Evolutionary conservation across 2,329 filamentous ascomycete genomes (phyloP).

Genomic region (Aspergillus sojae): DNA sequence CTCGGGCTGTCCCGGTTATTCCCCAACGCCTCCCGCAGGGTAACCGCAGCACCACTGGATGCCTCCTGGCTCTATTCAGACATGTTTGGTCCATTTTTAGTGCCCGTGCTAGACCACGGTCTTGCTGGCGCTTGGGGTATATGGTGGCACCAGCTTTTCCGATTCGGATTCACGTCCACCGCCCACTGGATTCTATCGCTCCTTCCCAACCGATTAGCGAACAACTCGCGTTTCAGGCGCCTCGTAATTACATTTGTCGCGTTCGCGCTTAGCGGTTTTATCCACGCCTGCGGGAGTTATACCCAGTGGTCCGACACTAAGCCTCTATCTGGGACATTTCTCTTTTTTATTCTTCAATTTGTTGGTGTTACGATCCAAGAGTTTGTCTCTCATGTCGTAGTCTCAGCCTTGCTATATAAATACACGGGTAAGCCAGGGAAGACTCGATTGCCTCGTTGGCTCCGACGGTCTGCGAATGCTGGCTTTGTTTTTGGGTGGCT

Average conservation of each 20-base stretch:
- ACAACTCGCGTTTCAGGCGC: constrained; percentile 23
- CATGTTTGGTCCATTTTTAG: constrained; percentile 55
- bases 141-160: constrained; percentile 92
- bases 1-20: constrained; percentile 53
- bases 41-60: constrained; percentile 61
- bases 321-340: constrained; percentile 55
- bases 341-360: constrained; percentile 74
- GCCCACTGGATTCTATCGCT: constrained; percentile 43
- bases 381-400: constrained; percentile 35
- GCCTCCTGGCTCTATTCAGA: constrained; percentile 65
- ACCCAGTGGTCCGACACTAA: constrained; percentile 65
- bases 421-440: not conserved
- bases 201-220: constrained; percentile 23
- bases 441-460: constrained; percentile 45
- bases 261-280: constrained; percentile 38
- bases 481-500: constrained; percentile 68
- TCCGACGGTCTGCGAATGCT: constrained; percentile 62
- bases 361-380: constrained; percentile 66
- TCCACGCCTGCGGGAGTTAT: constrained; percentile 73
- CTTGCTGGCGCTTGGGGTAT: constrained; percentile 80
- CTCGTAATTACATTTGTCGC: constrained; percentile 30
- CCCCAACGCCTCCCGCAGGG: constrained; percentile 57
- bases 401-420: not conserved
- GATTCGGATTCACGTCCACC: constrained; percentile 54
- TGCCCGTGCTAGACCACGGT: constrained; percentile 59